phyloP scores from a whole-genome alignment of 805 yeast genomes.

The Vanderwaltozyma yarrowii region DNA sequence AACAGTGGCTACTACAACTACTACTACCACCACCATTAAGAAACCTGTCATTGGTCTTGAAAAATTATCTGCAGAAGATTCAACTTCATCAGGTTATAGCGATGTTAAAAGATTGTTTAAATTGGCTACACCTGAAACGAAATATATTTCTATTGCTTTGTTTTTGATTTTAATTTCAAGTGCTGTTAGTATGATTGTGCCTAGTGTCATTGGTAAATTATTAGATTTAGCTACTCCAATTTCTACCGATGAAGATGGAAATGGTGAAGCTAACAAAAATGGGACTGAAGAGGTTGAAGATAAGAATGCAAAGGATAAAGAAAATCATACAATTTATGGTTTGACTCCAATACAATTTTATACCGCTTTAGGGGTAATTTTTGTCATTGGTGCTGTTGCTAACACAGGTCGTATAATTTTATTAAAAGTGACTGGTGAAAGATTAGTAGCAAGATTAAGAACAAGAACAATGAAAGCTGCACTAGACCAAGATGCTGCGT shows the following conservation, averaged over 20 bases:
- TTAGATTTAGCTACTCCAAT: conserved; percentile 51
- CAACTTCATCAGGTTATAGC: conserved; percentile 5
- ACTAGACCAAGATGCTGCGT: conserved; percentile 77
- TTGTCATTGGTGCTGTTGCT: conserved; percentile 64
- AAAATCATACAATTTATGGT: conserved; percentile 40
- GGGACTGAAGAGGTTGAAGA: conserved; percentile 13
- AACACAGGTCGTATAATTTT: conserved; percentile 73
- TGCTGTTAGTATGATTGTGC: conserved; percentile 70
- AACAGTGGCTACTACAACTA: background rate
- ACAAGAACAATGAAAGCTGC: conserved; percentile 67
- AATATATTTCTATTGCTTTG: conserved; percentile 51
- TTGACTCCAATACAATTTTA: conserved; percentile 56
- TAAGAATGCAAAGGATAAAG: conserved; percentile 19
- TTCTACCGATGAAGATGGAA: conserved; percentile 2
- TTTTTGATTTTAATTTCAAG: conserved; percentile 58
- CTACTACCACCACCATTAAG: too few relatives aligned
- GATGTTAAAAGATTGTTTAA: conserved; percentile 37
- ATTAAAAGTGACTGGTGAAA: conserved; percentile 73
- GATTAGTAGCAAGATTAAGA: conserved; percentile 75
- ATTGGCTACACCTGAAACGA: conserved; percentile 48
- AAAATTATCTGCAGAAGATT: conserved; percentile 26
- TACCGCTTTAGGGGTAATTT: conserved; percentile 47
- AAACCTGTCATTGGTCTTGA: background rate
- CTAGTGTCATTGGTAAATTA: conserved; percentile 76
- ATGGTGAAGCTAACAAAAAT: background rate